These are phyloP conservation scores for Candida pseudofarinosa DNA, from an alignment of 805 yeast species.

Conservation along the genomic window DNA sequence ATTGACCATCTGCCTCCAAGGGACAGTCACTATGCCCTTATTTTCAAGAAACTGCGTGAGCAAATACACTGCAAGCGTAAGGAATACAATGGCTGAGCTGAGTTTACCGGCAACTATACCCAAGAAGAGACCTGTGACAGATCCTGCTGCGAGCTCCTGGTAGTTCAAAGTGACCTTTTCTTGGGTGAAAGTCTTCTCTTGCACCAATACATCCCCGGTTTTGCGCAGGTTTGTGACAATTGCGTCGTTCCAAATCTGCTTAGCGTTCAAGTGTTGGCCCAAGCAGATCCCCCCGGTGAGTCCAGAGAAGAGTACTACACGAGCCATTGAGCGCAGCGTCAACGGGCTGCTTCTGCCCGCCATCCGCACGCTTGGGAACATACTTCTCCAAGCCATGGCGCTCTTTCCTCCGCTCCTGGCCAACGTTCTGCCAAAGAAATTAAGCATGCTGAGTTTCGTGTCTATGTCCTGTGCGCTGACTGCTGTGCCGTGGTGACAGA, in stretches of 20 bases:
- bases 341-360: not conserved
- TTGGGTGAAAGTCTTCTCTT: not conserved
- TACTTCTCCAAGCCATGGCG: not conserved
- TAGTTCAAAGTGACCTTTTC: conserved; percentile 42
- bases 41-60: conserved; percentile 52
- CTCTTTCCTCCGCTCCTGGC: not conserved
- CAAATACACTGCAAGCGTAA: conserved; percentile 43
- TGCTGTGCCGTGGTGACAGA: no score
- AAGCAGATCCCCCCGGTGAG: conserved; percentile 3
- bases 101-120: conserved; percentile 63
- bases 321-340: not conserved
- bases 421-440: not conserved
- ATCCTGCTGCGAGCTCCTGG: conserved; percentile 60
- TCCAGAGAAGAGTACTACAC: conserved; percentile 3
- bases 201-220: not conserved
- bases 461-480: no score
- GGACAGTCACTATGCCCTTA: conserved; percentile 48
- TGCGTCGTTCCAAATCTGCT: conserved; percentile 5
- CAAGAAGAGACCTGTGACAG: conserved; percentile 53
- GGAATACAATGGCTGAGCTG: conserved; percentile 47
- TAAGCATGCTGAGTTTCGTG: not conserved
- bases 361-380: not conserved
- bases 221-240: not conserved
- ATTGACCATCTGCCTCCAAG: conserved; percentile 34
- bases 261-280: conserved; percentile 1